A percentile compares a stretch with the other conserved stretches of the same genome.
phyloP scores from a whole-genome alignment of 73 alveolate species.

The Blepharisma stoltei region DNA sequence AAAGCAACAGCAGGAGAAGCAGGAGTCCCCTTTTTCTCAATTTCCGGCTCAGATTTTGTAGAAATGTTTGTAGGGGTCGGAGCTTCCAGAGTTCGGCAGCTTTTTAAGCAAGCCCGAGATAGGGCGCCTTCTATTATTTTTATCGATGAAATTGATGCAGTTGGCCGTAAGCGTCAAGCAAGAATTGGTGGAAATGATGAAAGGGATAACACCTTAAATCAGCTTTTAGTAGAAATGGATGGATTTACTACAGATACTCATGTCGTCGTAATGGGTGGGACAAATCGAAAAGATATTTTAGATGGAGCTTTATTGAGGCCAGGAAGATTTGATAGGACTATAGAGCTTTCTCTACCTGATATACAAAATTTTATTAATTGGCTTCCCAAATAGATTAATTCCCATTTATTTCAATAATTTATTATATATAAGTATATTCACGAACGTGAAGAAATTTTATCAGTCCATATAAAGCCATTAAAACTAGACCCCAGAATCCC shows the following conservation, averaged over 20 bases:
- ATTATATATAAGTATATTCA: conserved; percentile 16
- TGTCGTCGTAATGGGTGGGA: conserved; percentile 86
- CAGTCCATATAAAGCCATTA: conserved; percentile 78
- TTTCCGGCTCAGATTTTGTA: conserved; percentile 83
- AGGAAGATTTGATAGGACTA: conserved; percentile 73
- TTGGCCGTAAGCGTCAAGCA: conserved; percentile 81
- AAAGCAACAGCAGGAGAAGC: conserved; percentile 97
- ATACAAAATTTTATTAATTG: too few relatives aligned
- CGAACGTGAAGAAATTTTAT: conserved; percentile 92
- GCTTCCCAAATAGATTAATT: conserved; percentile 51
- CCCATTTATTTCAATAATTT: conserved; percentile 36
- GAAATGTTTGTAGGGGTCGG: conserved; percentile 95
- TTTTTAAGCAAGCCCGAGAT: conserved; percentile 83
- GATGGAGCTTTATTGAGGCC: conserved; percentile 77
- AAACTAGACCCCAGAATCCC: conserved; percentile 40
- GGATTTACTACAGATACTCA: conserved; percentile 82
- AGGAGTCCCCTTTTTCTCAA: conserved; percentile 82
- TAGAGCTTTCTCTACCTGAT: conserved; percentile 66
- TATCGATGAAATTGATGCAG: conserved; percentile 93
- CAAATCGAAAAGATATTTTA: conserved; percentile 76
- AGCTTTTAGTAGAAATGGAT: conserved; percentile 92
- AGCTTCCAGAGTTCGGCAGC: conserved; percentile 86
- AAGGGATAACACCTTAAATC: conserved; percentile 88
- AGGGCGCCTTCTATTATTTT: conserved; percentile 76
- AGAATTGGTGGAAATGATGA: conserved; percentile 79